Evolutionary conservation across 805 yeast genomes (phyloP), one percentile per base, ranked within the genome.

Genomic region (Metschnikowia drakensbergensis): DNA sequence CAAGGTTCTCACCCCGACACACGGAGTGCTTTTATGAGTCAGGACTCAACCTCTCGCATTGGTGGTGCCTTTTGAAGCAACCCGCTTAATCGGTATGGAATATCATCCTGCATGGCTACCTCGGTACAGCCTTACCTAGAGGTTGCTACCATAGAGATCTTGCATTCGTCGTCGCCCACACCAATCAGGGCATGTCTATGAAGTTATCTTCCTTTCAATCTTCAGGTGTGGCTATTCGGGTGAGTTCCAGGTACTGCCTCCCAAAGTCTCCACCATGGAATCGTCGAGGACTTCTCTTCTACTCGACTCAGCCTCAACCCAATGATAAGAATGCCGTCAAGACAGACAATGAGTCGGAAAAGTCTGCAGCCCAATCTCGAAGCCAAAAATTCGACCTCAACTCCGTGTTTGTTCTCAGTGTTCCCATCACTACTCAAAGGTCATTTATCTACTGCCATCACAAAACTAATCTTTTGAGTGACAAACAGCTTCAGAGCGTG

Each of bases 381-480:
- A 30, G n/a, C 35, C 11, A 40, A 4, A 31, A 31, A 6, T 45
- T 58, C 39, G 43, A 51, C 59, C 63, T 60, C 37, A 69, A 76
- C 45, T 74, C 81, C 3, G 81, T 86, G 55, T 80, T 84, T 55
- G 65, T 91, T 29, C 67, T 87, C 9, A 79, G 88, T 3, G 69
- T 89, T 4, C 97, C 97, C 5, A 71, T 90, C 27, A 83, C 92
- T 5, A 69, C 80, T 3, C 63, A 72, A 45, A 76, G 77, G 50
- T 75, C 87, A 3, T 84, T 80, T 62, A 65, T 90, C 26, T 83
- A 83, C 61, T 87, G 88, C 67, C 86, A 85, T 63, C 83, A 82
- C 58, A 72, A 60, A 37, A 68, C 69, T 1, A 44, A 58, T 4
- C 52, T 65, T 2, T 57, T 72, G 25, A 54, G 56, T 43, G 41